Evolutionary conservation across 306 rosid species (phyloP).

Genomic region (Oxytropis ochrocephala): DNA sequence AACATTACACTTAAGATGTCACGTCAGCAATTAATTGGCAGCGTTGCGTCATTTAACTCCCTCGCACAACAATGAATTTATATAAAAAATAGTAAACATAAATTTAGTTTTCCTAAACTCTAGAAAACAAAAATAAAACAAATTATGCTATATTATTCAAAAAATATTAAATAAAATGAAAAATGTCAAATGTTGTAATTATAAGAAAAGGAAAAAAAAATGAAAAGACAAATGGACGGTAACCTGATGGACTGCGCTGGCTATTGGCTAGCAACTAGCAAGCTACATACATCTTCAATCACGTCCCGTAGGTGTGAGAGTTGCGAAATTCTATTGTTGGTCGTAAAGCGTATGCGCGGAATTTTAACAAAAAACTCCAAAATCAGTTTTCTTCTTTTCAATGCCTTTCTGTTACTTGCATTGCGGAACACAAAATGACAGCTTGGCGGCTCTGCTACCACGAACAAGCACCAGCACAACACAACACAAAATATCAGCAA

Average conservation of each 20-base stretch:
- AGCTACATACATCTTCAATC: not conserved
- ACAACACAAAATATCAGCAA: not conserved
- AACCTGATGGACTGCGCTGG: not conserved
- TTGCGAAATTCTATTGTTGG: not conserved
- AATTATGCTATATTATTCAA: no score
- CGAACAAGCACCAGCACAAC: no score
- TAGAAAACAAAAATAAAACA: no score
- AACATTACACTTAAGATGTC: no score
- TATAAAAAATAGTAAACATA: no score
- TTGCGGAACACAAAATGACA: not conserved
- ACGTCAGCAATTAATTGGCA: no score
- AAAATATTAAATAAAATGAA: no score
- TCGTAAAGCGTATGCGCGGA: not conserved
- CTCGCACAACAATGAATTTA: no score
- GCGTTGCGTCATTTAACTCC: no score
- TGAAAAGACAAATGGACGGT: not conserved
- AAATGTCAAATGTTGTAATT: no score
- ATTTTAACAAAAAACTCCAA: constrained; percentile 1
- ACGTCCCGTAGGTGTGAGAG: not conserved
- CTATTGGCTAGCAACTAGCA: not conserved
- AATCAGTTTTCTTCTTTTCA: not conserved
- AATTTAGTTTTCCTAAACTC: no score
- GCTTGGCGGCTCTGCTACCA: constrained; percentile 4
- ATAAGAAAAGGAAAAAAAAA: no score
- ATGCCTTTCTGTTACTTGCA: not conserved